Base-by-base conservation (phyloP, 495 filamentous ascomycete species). In the Tuber borchii region DNA sequence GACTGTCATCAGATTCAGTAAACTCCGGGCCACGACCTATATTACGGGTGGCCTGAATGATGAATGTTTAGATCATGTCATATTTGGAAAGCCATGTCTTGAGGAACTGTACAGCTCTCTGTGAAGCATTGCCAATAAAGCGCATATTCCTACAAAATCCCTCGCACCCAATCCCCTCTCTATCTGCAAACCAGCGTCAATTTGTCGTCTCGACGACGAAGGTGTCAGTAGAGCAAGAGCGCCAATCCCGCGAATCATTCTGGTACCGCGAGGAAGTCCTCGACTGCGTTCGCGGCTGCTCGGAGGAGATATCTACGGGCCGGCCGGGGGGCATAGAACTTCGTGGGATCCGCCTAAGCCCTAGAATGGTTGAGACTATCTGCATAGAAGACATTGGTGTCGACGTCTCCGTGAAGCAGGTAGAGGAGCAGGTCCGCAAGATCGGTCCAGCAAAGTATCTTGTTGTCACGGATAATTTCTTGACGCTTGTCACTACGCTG, bases 211-310 rank as follows among this genome's bases (percentile, higher is more conserved):
- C 90, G 81, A 90, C 90, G 65, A 88, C 88, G 76, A 92, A 93
- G 78, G 87, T 92, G 71, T 90, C 91, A 0, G 91, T 93, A 2
- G 92, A 95, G 75, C 89, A 87, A 39, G 94, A 97, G 84, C 88
- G 90, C 46, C 89, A 90, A 10, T 90, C 87, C 65, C 88, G 94
- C 56, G 93, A 97, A 85, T 90, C 91, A 2, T 97, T 97, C 84
- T 97, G 94, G 94, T 97, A 93, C 85, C 88, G 94, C 10, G 92
- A 96, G 81, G 91, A 90, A 81, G 87, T 97, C 2, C 87, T 97
- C 16, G 91, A 92, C 75, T 86, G 87, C 34, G 83, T 97, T 3
- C 85, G 85, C 7, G 94, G 90, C 3, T 87, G 85, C 2, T 97
- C 94, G 94, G 88, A 86, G 45, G 91, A 93, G 40, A 77, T 87